A percentile compares a stretch with the other conserved stretches of the same genome.
phyloP scores from a whole-genome alignment of 2,329 filamentous ascomycete genomes.

The Pestalotiopsis sp. region DNA sequence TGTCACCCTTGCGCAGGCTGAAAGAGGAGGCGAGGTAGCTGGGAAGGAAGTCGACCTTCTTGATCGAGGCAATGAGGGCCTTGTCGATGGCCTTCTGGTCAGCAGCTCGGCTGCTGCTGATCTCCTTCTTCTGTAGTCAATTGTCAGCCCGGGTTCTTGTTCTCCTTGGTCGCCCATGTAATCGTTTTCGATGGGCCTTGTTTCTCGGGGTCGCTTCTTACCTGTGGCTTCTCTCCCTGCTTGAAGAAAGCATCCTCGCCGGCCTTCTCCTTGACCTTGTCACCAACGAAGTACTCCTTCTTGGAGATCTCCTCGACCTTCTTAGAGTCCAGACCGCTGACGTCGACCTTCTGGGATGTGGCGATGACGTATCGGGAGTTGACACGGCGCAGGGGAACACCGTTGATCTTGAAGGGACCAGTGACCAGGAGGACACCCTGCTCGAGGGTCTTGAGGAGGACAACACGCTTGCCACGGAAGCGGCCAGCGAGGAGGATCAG shows the following conservation, averaged over 20 bases:
- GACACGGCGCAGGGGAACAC: constrained; percentile 92
- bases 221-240: constrained; percentile 97
- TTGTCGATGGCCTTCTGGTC: constrained; percentile 99
- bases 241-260: constrained; percentile 99
- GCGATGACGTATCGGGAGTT: constrained; percentile 94
- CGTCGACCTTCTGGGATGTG: constrained; percentile 81
- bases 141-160: constrained; percentile 9
- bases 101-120: constrained; percentile 84
- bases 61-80: constrained; percentile 90
- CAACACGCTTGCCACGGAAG: constrained; percentile 99
- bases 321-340: constrained; percentile 82
- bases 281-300: constrained; percentile 92
- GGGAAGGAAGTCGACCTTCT: constrained; percentile 94
- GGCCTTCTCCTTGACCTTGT: constrained; percentile 94
- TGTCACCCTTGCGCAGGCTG: constrained; percentile 98
- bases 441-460: constrained; percentile 96
- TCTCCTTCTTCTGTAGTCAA: constrained; percentile 88
- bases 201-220: constrained; percentile 45
- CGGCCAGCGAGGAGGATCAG: constrained; percentile 99
- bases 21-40: constrained; percentile 95
- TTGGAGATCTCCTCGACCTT: constrained; percentile 80
- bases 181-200: no score
- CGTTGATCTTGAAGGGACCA: constrained; percentile 99
- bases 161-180: background rate
- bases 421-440: constrained; percentile 99